Evolutionary conservation across 2,329 filamentous ascomycete genomes (phyloP), one percentile per base, ranked within the genome.

Genomic region (Xylaria sp.): DNA sequence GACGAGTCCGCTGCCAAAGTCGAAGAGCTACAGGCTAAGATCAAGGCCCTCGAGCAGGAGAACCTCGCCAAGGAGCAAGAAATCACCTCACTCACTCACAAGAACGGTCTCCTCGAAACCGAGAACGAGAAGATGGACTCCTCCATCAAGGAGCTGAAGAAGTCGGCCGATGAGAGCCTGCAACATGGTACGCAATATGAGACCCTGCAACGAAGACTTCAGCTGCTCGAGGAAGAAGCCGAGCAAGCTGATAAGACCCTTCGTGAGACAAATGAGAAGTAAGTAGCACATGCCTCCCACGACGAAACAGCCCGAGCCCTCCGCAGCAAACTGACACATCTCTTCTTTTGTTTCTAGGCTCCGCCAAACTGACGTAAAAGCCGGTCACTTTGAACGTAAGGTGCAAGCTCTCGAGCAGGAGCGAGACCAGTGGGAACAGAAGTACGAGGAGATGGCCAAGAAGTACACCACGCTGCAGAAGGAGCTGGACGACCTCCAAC

Each of bases 241-340:
- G 96, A 99, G 86, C 90, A 95, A 82, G 94, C 94, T 76, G 96
- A 98, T 84, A 96, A 94, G 91, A 97, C 93, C 74, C 88, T 98
- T 81, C 92, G 95, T 81, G 96, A 98, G 86, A 92, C 94, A 80
- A 98, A 97, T 84, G 96, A 99, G 86, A 98, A 98, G 96, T 99
- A 91, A 80, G 93, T 86, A 51, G 58, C 66, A 31, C 41, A 37
- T 28, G 23, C 31, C 55, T 44, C 28, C 18, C 9, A 25, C 34
- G n/a, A 18, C 18, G 41, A 52, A 20, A 31, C 52, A 15, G 46
- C 20, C 34, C 37, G 7, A 59, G 12, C 37, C 28, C 28, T 28
- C 4, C 31, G 12, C 20, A 23, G 10, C 5, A 39, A 58, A 63
- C 70, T 72, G 58, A 72, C 48, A 4, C 31, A 46, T 20, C 0